These are phyloP conservation scores for Penicillium olsonii DNA, from an alignment of 2,329 filamentous ascomycete genomes.

Conservation along the genomic window DNA sequence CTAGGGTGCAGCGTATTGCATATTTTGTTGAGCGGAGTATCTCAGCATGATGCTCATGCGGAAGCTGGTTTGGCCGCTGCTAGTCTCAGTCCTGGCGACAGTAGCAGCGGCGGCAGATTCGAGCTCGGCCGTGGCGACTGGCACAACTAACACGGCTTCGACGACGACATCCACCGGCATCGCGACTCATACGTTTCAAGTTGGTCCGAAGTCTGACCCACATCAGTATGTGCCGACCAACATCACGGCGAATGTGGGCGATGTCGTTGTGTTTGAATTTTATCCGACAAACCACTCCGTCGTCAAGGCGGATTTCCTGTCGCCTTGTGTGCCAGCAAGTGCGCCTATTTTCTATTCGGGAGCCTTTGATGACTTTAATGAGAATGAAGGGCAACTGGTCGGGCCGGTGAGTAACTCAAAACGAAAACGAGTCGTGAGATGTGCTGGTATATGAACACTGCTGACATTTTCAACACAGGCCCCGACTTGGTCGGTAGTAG, in stretches of 20 bases:
- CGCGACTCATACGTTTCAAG: slow-evolving; percentile 36
- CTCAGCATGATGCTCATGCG: slow-evolving; percentile 7
- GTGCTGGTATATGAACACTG: background rate
- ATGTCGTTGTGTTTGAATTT: slow-evolving; percentile 57
- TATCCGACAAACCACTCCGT: slow-evolving; percentile 66
- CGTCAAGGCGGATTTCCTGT: slow-evolving; percentile 59
- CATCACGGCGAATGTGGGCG: slow-evolving; percentile 33
- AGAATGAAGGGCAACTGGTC: slow-evolving; percentile 46
- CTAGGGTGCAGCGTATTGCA: background rate
- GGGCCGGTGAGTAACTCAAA: slow-evolving; percentile 31
- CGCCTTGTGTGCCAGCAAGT: slow-evolving; percentile 62
- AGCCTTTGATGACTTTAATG: slow-evolving; percentile 48
- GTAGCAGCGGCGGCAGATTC: background rate
- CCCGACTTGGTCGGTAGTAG: slow-evolving; percentile 41
- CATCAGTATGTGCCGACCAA: slow-evolving; percentile 34
- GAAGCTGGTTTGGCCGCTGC: slow-evolving; percentile 1
- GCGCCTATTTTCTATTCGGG: slow-evolving; percentile 33
- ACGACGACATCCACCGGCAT: slow-evolving; percentile 17
- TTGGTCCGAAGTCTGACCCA: slow-evolving; percentile 33
- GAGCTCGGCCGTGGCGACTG: background rate
- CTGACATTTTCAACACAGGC: slow-evolving; percentile 22
- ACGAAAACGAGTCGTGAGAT: no score
- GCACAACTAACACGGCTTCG: background rate
- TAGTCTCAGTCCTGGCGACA: slow-evolving; percentile 5
- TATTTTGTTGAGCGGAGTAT: background rate